Evolutionary conservation across 2,329 filamentous ascomycete species (phyloP).

Genomic region (Pseudogymnoascus sp.): DNA sequence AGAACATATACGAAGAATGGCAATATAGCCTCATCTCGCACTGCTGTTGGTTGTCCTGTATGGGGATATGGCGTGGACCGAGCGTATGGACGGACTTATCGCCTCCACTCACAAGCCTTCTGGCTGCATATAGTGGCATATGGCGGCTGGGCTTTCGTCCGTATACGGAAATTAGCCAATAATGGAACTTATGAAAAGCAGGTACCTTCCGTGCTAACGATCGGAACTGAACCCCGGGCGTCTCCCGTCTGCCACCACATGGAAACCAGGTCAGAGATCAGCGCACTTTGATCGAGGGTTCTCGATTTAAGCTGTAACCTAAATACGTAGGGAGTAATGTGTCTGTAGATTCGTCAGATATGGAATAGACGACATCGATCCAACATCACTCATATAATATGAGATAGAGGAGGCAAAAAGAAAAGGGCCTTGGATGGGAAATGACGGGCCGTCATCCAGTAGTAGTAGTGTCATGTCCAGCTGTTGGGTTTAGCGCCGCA

Average conservation of each 20-base stretch:
- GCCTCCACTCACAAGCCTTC: background rate
- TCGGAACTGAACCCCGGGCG: background rate
- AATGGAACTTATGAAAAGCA: background rate
- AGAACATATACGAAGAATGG: background rate
- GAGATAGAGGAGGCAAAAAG: background rate
- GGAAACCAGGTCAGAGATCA: slow-evolving; percentile 8
- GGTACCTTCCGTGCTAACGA: slow-evolving; percentile 1
- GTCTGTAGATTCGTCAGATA: background rate
- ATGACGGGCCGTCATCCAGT: background rate
- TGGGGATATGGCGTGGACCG: slow-evolving; percentile 1
- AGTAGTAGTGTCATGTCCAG: background rate
- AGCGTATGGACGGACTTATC: background rate
- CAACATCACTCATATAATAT: background rate
- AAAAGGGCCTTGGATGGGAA: background rate
- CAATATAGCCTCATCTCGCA: background rate
- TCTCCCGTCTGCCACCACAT: background rate
- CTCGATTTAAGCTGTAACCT: background rate
- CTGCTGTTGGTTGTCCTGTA: background rate
- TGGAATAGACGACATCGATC: background rate
- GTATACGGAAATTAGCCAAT: slow-evolving; percentile 6
- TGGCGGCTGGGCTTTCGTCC: background rate
- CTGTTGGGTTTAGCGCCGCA: background rate
- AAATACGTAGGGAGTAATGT: background rate
- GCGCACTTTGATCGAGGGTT: background rate
- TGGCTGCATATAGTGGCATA: background rate